A percentile compares a stretch with the other conserved stretches of the same genome.
These are phyloP conservation scores for Ustanciosporium gigantosporum DNA, from an alignment of 1,284 basidiomycete genomes.

Conservation along the genomic window DNA sequence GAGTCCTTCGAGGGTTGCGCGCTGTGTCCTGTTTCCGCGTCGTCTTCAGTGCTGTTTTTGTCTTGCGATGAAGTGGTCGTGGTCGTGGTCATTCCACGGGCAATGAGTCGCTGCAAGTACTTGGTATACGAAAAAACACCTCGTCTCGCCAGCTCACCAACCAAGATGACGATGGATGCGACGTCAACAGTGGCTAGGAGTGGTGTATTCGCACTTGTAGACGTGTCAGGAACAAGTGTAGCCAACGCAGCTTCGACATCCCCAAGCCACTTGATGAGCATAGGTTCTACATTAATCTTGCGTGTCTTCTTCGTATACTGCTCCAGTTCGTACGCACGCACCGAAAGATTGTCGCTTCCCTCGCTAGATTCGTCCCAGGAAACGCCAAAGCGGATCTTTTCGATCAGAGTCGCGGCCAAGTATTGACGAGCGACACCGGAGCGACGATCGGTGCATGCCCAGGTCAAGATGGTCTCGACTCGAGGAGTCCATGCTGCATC, in stretches of 20 bases:
- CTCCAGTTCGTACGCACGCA: constrained; percentile 24
- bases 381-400: constrained; percentile 66
- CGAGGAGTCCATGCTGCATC: constrained; percentile 19
- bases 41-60: neutral
- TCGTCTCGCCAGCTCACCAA: constrained; percentile 76
- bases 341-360: constrained; percentile 20
- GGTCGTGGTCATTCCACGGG: constrained; percentile 66
- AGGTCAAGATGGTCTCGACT: constrained; percentile 75
- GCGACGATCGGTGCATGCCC: constrained; percentile 80
- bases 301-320: constrained; percentile 24
- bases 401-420: constrained; percentile 75
- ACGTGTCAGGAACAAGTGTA: neutral
- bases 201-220: neutral
- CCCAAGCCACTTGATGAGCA: constrained; percentile 79
- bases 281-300: constrained; percentile 60
- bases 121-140: constrained; percentile 80
- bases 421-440: constrained; percentile 71
- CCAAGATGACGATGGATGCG: constrained; percentile 71
- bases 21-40: neutral
- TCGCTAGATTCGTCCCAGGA: constrained; percentile 30
- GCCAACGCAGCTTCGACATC: constrained; percentile 38
- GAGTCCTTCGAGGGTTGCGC: constrained; percentile 10
- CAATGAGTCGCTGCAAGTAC: constrained; percentile 82
- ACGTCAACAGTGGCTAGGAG: constrained; percentile 22
- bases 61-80: constrained; percentile 1